A percentile compares a stretch with the other conserved stretches of the same genome.
Conservation (phyloP, 1,139 yeast species). For the Geotrichum phurueaensis region DNA sequence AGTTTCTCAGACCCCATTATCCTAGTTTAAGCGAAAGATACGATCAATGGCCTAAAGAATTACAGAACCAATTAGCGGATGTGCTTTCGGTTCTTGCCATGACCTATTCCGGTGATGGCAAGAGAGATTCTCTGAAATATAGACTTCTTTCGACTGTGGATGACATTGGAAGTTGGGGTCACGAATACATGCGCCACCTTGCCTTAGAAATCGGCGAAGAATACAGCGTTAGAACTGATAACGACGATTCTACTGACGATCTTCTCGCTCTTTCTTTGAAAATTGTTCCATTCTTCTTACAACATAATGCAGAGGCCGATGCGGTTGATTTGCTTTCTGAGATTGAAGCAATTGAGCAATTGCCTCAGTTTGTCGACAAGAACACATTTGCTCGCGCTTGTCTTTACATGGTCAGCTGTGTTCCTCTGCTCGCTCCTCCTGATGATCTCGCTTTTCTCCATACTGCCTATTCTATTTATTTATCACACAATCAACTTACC, state of each 20-base stretch:
- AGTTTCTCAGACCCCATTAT: constrained; percentile 86
- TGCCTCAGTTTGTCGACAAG: constrained; percentile 80
- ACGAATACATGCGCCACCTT: constrained; percentile 92
- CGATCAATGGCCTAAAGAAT: constrained; percentile 53
- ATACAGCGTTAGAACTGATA: constrained; percentile 61
- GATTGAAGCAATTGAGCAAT: constrained; percentile 76
- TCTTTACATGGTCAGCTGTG: constrained; percentile 91
- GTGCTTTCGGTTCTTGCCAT: constrained; percentile 88
- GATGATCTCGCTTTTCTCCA: constrained; percentile 82
- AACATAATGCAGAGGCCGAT: constrained; percentile 97
- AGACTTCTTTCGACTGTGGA: constrained; percentile 61
- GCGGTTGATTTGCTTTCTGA: constrained; percentile 91
- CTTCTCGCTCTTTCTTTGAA: constrained; percentile 63
- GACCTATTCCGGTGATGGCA: constrained; percentile 86
- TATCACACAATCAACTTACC: constrained; percentile 72
- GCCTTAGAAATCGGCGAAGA: constrained; percentile 92
- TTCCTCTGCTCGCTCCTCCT: constrained; percentile 90
- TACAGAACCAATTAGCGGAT: constrained; percentile 59
- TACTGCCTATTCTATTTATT: constrained; percentile 85
- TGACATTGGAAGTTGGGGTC: constrained; percentile 88
- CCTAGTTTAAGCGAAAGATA: constrained; percentile 59
- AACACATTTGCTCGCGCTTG: constrained; percentile 85
- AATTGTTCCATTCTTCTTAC: constrained; percentile 83
- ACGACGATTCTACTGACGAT: constrained; percentile 37
- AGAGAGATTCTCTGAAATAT: constrained; percentile 73